Percentiles rank a stretch among this genome's conserved stretches.
These are phyloP conservation scores for Nicotiana sylvestris DNA, from an alignment of 257 asterid genomes.

Conservation along the genomic window DNA sequence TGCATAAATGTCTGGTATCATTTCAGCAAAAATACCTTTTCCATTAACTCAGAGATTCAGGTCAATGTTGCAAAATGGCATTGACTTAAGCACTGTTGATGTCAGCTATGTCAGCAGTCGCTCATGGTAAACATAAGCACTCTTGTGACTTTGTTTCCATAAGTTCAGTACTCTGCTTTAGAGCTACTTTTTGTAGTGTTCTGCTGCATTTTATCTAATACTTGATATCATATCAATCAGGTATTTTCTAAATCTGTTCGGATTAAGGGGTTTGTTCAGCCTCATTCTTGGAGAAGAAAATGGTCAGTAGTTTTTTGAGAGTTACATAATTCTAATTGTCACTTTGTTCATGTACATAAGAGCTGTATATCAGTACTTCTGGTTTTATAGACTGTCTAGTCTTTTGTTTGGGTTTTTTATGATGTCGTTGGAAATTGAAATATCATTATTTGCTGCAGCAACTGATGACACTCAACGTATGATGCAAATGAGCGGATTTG, in stretches of 20 bases:
- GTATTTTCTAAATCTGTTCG: constrained; percentile 90
- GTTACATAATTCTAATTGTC: background rate
- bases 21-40: too few relatives aligned
- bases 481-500: constrained; percentile 99
- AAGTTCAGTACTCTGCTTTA: background rate
- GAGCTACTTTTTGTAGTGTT: background rate
- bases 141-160: background rate
- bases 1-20: too few relatives aligned
- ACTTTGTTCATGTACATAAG: background rate
- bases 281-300: constrained; percentile 94
- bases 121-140: background rate
- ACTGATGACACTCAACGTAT: constrained; percentile 91
- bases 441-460: constrained; percentile 39
- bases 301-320: constrained; percentile 39
- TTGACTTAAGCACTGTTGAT: too few relatives aligned
- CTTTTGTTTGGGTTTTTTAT: too few relatives aligned
- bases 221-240: too few relatives aligned
- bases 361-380: background rate
- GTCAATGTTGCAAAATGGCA: too few relatives aligned
- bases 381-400: too few relatives aligned
- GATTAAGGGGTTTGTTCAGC: constrained; percentile 87
- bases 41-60: too few relatives aligned
- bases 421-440: background rate
- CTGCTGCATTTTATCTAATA: too few relatives aligned
- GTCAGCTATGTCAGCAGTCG: too few relatives aligned